A percentile compares a stretch with the other conserved stretches of the same genome.
Evolutionary conservation across 495 filamentous ascomycete genomes (phyloP).

Genomic region (Aspergillus nidulans): DNA sequence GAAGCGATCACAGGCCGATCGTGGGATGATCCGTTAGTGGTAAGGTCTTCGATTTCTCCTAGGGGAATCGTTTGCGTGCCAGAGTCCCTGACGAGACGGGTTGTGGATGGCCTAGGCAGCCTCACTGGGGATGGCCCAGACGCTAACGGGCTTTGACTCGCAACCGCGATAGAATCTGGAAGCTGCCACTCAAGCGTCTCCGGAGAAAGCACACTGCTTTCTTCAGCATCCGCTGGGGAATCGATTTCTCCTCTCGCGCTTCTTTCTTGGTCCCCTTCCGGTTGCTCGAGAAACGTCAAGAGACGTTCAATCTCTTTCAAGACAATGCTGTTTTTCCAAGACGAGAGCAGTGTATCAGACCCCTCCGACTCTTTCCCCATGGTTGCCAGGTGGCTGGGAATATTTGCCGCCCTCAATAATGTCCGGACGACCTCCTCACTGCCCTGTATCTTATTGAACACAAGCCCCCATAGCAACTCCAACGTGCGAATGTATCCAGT

Average conservation of each 20-base stretch:
- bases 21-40: background rate
- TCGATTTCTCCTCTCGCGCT: constrained; percentile 20
- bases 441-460: constrained; percentile 38
- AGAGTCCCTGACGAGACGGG: constrained; percentile 22
- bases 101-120: constrained; percentile 17
- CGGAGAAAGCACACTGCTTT: constrained; percentile 28
- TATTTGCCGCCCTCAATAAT: constrained; percentile 35
- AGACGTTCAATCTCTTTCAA: constrained; percentile 50
- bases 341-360: constrained; percentile 44
- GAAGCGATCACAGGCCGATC: background rate
- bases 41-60: background rate
- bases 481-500: constrained; percentile 42
- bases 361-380: constrained; percentile 44
- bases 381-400: constrained; percentile 37
- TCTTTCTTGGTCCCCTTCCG: constrained; percentile 33
- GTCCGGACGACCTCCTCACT: constrained; percentile 43
- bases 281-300: constrained; percentile 42
- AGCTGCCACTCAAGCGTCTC: constrained; percentile 39
- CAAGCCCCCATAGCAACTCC: constrained; percentile 39
- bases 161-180: constrained; percentile 24
- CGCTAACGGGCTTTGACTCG: constrained; percentile 20
- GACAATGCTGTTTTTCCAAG: constrained; percentile 52
- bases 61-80: constrained; percentile 21
- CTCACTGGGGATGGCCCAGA: constrained; percentile 30
- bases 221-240: constrained; percentile 35